Conservation (phyloP, 768 basidiomycete genomes). For the Hydnum rufescens region DNA sequence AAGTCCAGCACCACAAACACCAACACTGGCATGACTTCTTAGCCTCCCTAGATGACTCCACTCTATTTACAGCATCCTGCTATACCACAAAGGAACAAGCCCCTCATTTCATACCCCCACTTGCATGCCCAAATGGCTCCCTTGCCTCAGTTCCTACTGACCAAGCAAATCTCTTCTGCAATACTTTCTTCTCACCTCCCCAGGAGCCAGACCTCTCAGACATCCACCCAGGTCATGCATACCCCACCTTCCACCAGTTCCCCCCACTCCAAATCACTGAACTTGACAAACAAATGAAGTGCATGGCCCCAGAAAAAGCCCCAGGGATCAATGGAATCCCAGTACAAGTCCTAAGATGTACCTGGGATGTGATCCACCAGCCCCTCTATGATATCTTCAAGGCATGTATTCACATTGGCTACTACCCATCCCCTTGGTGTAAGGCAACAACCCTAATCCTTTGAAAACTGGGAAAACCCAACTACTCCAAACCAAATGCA, state of each 20-base stretch:
- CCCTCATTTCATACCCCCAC: neutral
- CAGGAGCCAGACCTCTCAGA: neutral
- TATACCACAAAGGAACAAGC: conserved; percentile 1
- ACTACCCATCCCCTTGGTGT: conserved; percentile 6
- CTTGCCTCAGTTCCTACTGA: neutral
- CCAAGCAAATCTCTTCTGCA: neutral
- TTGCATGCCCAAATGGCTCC: neutral
- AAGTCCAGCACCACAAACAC: neutral
- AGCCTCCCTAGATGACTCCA: conserved; percentile 5
- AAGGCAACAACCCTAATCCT: conserved; percentile 14
- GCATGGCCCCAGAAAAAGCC: conserved; percentile 9
- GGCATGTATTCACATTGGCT: conserved; percentile 1
- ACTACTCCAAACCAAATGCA: conserved; percentile 20
- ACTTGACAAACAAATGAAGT: neutral
- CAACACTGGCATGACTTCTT: conserved; percentile 6
- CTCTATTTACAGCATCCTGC: neutral
- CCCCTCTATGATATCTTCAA: conserved; percentile 1
- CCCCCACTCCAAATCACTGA: neutral
- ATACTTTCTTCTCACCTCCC: conserved; percentile 5
- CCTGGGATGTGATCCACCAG: neutral
- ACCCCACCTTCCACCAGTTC: neutral
- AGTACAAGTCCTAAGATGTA: neutral
- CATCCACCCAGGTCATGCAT: neutral
- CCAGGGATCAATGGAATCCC: conserved; percentile 10
- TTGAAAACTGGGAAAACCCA: conserved; percentile 20